phyloP scores from a whole-genome alignment of 2,329 filamentous ascomycete genomes.

The Chaetomium olivaceum region DNA sequence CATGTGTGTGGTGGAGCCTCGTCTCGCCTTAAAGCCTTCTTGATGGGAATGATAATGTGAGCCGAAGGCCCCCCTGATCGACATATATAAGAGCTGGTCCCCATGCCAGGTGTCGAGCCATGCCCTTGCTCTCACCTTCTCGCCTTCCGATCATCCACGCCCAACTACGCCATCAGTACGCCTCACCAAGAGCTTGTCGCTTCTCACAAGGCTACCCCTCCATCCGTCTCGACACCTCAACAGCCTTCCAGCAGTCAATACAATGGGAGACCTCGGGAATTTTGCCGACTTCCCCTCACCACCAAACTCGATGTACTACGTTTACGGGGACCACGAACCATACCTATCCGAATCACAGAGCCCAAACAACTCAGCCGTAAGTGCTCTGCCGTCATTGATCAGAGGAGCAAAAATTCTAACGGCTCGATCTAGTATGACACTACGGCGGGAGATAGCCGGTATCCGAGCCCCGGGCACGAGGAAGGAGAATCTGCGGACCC shows the following conservation, averaged over 20 bases:
- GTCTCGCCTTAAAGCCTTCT: constrained; percentile 21
- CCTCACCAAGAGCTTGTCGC: constrained; percentile 3
- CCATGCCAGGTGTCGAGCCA: not conserved
- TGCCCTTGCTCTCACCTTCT: constrained; percentile 9
- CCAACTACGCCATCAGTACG: not conserved
- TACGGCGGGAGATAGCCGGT: constrained; percentile 36
- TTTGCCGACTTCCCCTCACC: constrained; percentile 40
- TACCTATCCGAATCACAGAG: constrained; percentile 43
- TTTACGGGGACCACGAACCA: constrained; percentile 41
- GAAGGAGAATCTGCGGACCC: constrained; percentile 34
- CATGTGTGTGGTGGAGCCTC: constrained; percentile 19
- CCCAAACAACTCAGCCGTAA: constrained; percentile 42
- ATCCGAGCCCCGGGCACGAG: constrained; percentile 39
- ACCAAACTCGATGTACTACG: constrained; percentile 37
- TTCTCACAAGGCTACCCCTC: constrained; percentile 15
- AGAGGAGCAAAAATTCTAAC: not conserved
- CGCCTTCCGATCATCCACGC: constrained; percentile 6
- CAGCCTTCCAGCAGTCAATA: constrained; percentile 1
- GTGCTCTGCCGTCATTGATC: constrained; percentile 17
- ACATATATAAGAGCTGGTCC: constrained; percentile 23
- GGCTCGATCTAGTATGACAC: constrained; percentile 38
- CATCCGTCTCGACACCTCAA: constrained; percentile 1
- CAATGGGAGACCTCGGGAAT: constrained; percentile 39
- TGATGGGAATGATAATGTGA: constrained; percentile 4
- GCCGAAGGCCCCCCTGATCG: constrained; percentile 7